phyloP scores from a whole-genome alignment of 2,329 filamentous ascomycete genomes.

The Penicillium concentricum region DNA sequence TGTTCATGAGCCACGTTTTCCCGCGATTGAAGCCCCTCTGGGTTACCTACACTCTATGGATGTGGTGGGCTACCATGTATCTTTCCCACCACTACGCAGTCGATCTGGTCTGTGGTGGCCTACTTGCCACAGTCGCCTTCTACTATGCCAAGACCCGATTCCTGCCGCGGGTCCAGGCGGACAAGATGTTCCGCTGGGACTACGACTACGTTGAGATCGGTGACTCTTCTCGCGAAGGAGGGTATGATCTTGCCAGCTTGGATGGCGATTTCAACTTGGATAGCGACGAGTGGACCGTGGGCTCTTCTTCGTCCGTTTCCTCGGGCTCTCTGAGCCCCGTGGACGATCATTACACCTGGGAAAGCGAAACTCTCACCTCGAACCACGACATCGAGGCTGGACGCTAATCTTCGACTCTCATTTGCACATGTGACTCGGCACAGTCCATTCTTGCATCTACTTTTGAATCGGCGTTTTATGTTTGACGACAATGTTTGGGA shows the following conservation, averaged over 20 bases:
- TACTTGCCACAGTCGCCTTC: slow-evolving; percentile 75
- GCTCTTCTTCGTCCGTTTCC: slow-evolving; percentile 74
- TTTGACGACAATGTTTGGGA: slow-evolving; percentile 38
- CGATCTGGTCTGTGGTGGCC: slow-evolving; percentile 81
- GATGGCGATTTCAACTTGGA: slow-evolving; percentile 60
- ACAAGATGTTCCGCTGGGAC: slow-evolving; percentile 89
- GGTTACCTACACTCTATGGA: slow-evolving; percentile 81
- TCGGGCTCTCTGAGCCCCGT: slow-evolving; percentile 63
- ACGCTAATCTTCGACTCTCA: slow-evolving; percentile 26
- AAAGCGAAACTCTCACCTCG: slow-evolving; percentile 40
- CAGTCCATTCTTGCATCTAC: slow-evolving; percentile 29
- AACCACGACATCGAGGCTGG: slow-evolving; percentile 42
- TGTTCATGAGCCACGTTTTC: slow-evolving; percentile 93
- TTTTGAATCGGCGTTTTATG: slow-evolving; percentile 35
- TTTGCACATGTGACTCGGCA: slow-evolving; percentile 23
- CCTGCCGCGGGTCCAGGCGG: slow-evolving; percentile 75
- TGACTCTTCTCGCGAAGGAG: slow-evolving; percentile 55
- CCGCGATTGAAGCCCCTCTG: slow-evolving; percentile 77
- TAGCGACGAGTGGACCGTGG: slow-evolving; percentile 87
- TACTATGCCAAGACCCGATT: slow-evolving; percentile 79
- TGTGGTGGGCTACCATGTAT: slow-evolving; percentile 99
- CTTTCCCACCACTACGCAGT: slow-evolving; percentile 96
- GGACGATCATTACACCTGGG: slow-evolving; percentile 56
- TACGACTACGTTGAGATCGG: slow-evolving; percentile 92
- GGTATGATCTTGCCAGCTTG: slow-evolving; percentile 57